Conservation (phyloP, 2,329 filamentous ascomycete genomes). For the Diaporthe ilicicola region DNA sequence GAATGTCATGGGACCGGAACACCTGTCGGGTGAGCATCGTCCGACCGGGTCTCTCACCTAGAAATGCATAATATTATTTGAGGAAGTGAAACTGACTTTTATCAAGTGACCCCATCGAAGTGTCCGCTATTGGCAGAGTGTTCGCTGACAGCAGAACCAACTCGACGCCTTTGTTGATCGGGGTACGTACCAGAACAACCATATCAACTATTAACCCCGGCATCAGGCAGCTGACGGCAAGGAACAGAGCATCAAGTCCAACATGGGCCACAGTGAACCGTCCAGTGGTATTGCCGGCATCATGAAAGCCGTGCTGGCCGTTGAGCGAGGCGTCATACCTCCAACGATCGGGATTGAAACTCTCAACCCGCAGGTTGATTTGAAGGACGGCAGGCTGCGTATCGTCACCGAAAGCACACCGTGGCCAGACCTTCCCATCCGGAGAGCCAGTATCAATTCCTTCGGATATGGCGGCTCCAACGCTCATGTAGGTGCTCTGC, state of each 20-base stretch:
- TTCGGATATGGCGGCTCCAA: slow-evolving; percentile 37
- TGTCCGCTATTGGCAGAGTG: slow-evolving; percentile 25
- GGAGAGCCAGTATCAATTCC: slow-evolving; percentile 32
- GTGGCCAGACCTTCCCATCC: slow-evolving; percentile 41
- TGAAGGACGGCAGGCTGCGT: slow-evolving; percentile 58
- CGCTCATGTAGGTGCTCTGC: slow-evolving; percentile 30
- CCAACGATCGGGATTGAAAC: slow-evolving; percentile 59
- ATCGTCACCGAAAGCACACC: slow-evolving; percentile 42
- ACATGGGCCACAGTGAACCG: slow-evolving; percentile 57
- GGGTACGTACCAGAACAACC: too few relatives aligned
- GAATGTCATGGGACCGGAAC: slow-evolving; percentile 59
- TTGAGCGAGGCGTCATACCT: slow-evolving; percentile 58
- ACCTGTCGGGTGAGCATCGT: slow-evolving; percentile 49
- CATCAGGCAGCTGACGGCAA: too few relatives aligned
- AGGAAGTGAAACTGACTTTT: too few relatives aligned
- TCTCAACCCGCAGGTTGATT: slow-evolving; percentile 57
- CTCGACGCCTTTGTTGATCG: too few relatives aligned
- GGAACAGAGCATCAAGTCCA: slow-evolving; percentile 48
- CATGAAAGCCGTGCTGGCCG: slow-evolving; percentile 60
- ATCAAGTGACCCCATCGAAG: slow-evolving; percentile 56
- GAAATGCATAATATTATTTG: too few relatives aligned
- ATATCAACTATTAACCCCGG: too few relatives aligned
- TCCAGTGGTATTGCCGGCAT: slow-evolving; percentile 57
- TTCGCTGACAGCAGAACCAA: background rate
- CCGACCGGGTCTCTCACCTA: too few relatives aligned